Evolutionary conservation across 495 filamentous ascomycete genomes (phyloP), one percentile per base, ranked within the genome.

Genomic region (Xylaria intraflava): DNA sequence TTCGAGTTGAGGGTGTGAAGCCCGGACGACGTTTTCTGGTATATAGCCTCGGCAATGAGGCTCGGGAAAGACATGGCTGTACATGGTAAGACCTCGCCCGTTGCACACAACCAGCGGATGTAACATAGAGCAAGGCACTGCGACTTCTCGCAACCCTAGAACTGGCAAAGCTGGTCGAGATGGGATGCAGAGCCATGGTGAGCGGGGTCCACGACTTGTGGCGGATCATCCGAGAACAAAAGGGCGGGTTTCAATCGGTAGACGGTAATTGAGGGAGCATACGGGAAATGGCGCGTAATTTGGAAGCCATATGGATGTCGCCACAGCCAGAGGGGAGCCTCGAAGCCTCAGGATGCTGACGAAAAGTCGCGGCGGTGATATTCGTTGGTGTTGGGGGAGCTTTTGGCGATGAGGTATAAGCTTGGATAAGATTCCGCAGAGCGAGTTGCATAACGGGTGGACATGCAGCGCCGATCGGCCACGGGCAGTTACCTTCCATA

Each of bases 281-380:
- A 61, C 65, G 65, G 65, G 60, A 58, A 46, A 65, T 57, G 65
- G 60, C 54, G 65, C 58, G 55, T 27, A 31, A 26, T 42, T 53
- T 35, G 43, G 54, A 54, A 58, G 53, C 62, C 62, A 55, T 55
- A 24, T 40, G 45, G 31, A 31, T 40, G 22, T 43, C 8, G 35
- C 31, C 10, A 35, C 41, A 44, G 41, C n/a, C n/a, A n/a, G n/a
- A n/a, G n/a, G n/a, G n/a, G n/a, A n/a, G n/a, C n/a, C n/a, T n/a
- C n/a, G n/a, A n/a, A n/a, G n/a, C n/a, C n/a, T n/a, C n/a, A n/a
- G n/a, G n/a, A n/a, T n/a, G n/a, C n/a, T n/a, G n/a, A n/a, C n/a
- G n/a, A n/a, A n/a, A n/a, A n/a, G n/a, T 5, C 14, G 35, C 35
- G 3, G 35, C n/a, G 35, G 31, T 10, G 12, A 19, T 38, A 9